Evolutionary conservation across 805 yeast genomes (phyloP).

Genomic region (Pichia exigua): DNA sequence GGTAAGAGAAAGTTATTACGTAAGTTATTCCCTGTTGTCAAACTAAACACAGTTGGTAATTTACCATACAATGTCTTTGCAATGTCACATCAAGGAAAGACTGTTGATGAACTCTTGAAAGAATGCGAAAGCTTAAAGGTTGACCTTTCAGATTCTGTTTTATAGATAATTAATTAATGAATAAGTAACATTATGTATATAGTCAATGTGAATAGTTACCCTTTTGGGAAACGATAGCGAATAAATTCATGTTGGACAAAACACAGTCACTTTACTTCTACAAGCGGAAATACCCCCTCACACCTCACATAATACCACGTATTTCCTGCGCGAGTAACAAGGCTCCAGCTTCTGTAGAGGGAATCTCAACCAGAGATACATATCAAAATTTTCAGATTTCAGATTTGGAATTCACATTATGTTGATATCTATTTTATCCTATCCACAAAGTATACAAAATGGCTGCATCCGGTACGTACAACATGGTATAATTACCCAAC

Average conservation of each 20-base stretch:
- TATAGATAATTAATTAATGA: neutral
- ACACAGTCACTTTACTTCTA: neutral
- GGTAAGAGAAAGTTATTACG: constrained; percentile 61
- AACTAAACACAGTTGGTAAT: constrained; percentile 33
- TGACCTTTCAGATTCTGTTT: constrained; percentile 27
- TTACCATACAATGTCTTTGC: constrained; percentile 43
- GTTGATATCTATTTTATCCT: neutral
- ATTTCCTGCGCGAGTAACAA: neutral
- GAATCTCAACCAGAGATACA: neutral
- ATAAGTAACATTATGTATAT: neutral
- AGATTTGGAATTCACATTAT: neutral
- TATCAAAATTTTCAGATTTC: constrained; percentile 2
- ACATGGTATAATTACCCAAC: neutral
- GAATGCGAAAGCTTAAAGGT: constrained; percentile 38
- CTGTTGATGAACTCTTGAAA: constrained; percentile 41
- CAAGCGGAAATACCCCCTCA: neutral
- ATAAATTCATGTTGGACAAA: neutral
- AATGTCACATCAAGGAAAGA: constrained; percentile 34
- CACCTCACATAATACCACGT: constrained; percentile 3
- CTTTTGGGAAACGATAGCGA: neutral
- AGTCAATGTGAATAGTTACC: neutral
- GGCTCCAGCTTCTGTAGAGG: neutral
- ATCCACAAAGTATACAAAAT: constrained; percentile 28
- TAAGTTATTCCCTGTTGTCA: constrained; percentile 44
- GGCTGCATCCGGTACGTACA: constrained; percentile 61